Base-by-base conservation (phyloP, 352 stramenopile genomes). In the Phytophthora cryptogea region DNA sequence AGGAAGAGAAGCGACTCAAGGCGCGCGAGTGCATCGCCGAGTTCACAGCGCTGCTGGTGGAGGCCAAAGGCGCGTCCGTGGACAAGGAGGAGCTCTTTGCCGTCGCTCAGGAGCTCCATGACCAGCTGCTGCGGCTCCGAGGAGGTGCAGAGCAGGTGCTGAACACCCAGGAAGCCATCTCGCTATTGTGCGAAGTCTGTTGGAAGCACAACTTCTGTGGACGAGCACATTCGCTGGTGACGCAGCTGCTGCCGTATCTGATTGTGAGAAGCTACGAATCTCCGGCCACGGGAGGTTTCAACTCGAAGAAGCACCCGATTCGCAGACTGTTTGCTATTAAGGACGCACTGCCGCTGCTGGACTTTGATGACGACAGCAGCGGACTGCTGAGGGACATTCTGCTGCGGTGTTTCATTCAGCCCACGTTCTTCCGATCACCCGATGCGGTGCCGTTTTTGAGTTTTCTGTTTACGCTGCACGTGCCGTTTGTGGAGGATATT, bases 341-440 rank as follows among this genome's bases (percentile, higher is more conserved):
- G 32, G 84, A 95, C 45, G 83, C 86, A 31, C 66, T 95, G 17
- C 69, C 81, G 41, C 66, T 92, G 20, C 70, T 95, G 13, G 86
- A 95, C 48, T 92, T 95, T 63, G 82, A 93, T 17, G 84, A 95
- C 42, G 76, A 90, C 27, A 94, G 80, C 62, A 92, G 83, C 56
- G 72, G 74, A 4, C 51, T 93, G 4, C 43, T 96, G 46, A 81
- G 82, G 6, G 85, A 92, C 27, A 90, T 97, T 42, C 63, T 97
- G 6, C 66, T 97, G 57, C 86, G 88, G 23, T 96, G 84, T 54
- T 96, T 88, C 45, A 90, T 97, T 27, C 83, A 93, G 63, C 85
- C 89, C 2, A 77, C 85, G 26, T 87, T 95, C 39, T 94, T 97
- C 49, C 74, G 78, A 6, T 94, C 85, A 0, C 80, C 86, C 0